Percentiles rank a stretch among this genome's conserved stretches.
Conservation (phyloP, 179 eudicot genomes). For the Camellia oleifera region DNA sequence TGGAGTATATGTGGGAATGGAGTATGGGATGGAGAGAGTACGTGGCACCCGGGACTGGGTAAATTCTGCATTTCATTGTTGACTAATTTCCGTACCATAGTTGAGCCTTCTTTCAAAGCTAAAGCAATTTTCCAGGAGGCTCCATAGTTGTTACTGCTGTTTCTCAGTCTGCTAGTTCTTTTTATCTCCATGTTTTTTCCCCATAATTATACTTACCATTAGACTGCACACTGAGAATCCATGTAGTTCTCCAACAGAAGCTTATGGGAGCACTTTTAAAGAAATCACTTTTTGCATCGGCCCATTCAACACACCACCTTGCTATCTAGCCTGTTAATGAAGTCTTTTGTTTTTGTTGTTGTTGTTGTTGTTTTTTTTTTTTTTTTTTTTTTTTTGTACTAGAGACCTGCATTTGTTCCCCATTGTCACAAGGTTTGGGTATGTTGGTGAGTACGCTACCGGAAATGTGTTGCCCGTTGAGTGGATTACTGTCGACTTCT, state of each 20-base stretch:
- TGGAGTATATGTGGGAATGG: constrained; percentile 87
- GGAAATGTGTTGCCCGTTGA: background rate
- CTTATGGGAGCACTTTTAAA: background rate
- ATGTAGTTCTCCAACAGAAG: background rate
- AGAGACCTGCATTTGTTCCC: background rate
- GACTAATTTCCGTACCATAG: background rate
- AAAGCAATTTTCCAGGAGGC: background rate
- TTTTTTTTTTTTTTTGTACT: too few species aligned
- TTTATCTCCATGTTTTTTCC: background rate
- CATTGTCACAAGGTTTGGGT: background rate
- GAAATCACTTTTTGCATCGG: too few species aligned
- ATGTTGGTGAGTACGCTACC: background rate
- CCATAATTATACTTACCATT: background rate
- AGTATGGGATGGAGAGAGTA: constrained; percentile 65
- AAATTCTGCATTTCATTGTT: constrained; percentile 17
- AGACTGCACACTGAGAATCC: background rate
- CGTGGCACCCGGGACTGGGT: constrained; percentile 90
- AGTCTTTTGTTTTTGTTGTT: background rate
- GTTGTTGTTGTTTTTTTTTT: too few species aligned
- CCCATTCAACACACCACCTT: too few species aligned
- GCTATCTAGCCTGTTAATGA: background rate
- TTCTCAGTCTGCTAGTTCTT: background rate
- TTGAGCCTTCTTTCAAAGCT: background rate
- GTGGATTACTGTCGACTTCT: background rate
- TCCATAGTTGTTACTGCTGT: background rate